Base-by-base conservation (phyloP, 2,329 filamentous ascomycete species). In the Diaporthe vaccinii region DNA sequence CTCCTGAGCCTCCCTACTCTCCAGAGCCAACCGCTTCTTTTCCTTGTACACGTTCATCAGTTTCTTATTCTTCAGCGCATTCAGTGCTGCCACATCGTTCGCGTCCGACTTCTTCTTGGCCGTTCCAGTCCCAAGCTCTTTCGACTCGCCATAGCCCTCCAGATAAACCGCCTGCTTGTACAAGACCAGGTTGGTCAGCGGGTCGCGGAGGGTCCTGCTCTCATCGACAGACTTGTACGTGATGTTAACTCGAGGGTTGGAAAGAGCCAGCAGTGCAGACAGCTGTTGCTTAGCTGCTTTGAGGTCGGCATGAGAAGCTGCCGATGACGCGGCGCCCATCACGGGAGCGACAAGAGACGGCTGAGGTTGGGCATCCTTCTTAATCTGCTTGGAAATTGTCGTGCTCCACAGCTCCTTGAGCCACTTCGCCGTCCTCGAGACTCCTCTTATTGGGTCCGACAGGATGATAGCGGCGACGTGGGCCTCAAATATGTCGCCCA, bases 401-500 rank as follows among this genome's bases (percentile, higher is more conserved):
- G 87, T 90, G 5, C 89, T 89, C 95, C 95, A 98, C 0, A 98
- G 85, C 10, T 88, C 85, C 69, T 91, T 92, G 61, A 98, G 85
- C 95, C 95, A 98, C 20, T 87, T 82, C 70, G 93, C 88, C 2
- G 90, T 92, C 2, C 87, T 87, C 10, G 83, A 77, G 62, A 93
- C 89, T 1, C 96, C 95, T 62, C 90, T 82, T 4, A 85, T 83
- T 0, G 91, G 87, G 79, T 95, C 90, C 1, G 93, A 92, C 2
- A 95, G 85, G 46, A 98, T 89, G 8, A 96, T 84, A 4, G 93
- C 96, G 12, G 94, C 96, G 22, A 98, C 91, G 79, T 97, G 98
- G 0, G 96, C 94, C 82, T 98, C 96, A 79, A 98, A 97, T 25
- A 98, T 89, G 81, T 98, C 96, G 12, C 93, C 96, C 74, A 94